These are phyloP conservation scores for Plantago elongata DNA, from an alignment of 257 asterid species.

Conservation along the genomic window DNA sequence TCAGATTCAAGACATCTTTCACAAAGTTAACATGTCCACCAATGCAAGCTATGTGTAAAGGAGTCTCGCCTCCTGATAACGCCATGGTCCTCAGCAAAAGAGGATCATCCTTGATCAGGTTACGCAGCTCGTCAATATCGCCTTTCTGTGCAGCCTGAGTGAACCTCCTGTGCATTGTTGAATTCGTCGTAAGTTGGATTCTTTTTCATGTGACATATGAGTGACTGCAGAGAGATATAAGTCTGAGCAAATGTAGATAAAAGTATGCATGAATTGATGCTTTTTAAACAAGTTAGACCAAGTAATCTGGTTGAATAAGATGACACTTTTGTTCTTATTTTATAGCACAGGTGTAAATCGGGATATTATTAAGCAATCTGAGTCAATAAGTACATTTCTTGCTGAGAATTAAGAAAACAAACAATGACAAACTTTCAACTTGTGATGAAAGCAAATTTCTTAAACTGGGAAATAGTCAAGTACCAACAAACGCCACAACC, in stretches of 20 bases:
- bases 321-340: neutral
- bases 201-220: too few species aligned
- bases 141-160: slow-evolving; percentile 14
- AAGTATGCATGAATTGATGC: too few species aligned
- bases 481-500: too few species aligned
- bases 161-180: slow-evolving; percentile 14
- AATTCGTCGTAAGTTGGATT: too few species aligned
- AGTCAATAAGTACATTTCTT: neutral
- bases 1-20: slow-evolving; percentile 1
- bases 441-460: too few species aligned
- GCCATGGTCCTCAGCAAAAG: slow-evolving; percentile 3
- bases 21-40: slow-evolving; percentile 11
- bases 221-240: too few species aligned
- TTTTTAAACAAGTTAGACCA: slow-evolving; percentile 3
- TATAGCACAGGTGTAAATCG: neutral
- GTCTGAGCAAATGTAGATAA: too few species aligned
- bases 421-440: too few species aligned
- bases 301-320: neutral
- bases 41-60: slow-evolving; percentile 8
- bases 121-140: slow-evolving; percentile 15
- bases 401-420: neutral
- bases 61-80: slow-evolving; percentile 5
- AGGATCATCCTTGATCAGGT: slow-evolving; percentile 20
- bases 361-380: neutral
- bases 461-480: too few species aligned